These are phyloP conservation scores for Akanthomyces lecanii DNA, from an alignment of 2,329 filamentous ascomycete species.

Conservation along the genomic window DNA sequence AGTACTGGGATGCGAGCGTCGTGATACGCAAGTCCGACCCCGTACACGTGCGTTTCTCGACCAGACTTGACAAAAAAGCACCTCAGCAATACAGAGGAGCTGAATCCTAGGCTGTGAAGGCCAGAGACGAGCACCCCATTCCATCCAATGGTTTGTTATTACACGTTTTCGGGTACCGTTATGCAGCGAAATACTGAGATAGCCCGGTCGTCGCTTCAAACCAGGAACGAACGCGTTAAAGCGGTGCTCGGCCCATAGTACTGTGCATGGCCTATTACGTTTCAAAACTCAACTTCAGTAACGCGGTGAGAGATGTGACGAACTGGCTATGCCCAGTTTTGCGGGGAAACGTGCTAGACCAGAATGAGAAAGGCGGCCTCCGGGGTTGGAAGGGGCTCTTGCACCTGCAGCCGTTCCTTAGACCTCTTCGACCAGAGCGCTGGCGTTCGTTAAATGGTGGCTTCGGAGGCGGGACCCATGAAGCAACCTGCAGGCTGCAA, in stretches of 20 bases:
- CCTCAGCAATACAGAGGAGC: neutral
- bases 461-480: neutral
- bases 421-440: neutral
- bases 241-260: neutral
- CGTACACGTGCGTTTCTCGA: neutral
- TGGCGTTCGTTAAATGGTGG: neutral
- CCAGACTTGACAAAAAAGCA: neutral
- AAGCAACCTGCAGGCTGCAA: neutral
- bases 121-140: neutral
- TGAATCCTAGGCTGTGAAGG: neutral
- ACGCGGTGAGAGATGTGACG: slow-evolving; percentile 12
- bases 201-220: neutral
- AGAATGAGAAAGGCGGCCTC: slow-evolving; percentile 4
- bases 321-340: slow-evolving; percentile 7
- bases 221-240: neutral
- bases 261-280: slow-evolving; percentile 6
- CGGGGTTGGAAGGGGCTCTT: neutral
- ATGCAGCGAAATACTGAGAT: neutral
- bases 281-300: neutral
- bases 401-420: slow-evolving; percentile 1
- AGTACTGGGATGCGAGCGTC: neutral
- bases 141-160: neutral
- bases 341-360: slow-evolving; percentile 13
- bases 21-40: neutral
- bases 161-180: neutral